phyloP scores from a whole-genome alignment of 2,329 filamentous ascomycete species.

The Trichophyton schoenleinii region DNA sequence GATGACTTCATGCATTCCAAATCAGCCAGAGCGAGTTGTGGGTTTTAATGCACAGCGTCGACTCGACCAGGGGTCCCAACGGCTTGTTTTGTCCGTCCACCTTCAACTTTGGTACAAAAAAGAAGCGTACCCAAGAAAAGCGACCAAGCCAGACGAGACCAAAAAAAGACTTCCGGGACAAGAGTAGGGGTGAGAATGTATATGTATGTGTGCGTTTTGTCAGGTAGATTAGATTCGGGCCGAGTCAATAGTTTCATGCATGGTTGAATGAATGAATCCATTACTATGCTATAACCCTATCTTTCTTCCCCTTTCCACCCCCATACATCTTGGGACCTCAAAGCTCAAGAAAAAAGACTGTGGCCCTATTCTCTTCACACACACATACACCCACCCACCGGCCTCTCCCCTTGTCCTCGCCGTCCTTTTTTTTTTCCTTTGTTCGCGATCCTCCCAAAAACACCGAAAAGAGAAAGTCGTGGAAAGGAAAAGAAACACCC shows the following conservation, averaged over 20 bases:
- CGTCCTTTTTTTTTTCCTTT: too few species aligned
- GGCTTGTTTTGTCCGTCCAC: neutral
- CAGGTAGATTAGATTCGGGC: neutral
- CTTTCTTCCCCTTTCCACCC: neutral
- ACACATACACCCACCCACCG: too few species aligned
- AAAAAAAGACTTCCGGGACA: neutral
- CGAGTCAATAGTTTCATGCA: slow-evolving; percentile 5
- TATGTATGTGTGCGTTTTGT: too few species aligned
- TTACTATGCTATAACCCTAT: neutral
- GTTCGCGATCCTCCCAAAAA: neutral
- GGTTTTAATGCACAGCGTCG: neutral
- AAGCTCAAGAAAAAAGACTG: neutral
- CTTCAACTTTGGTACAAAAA: neutral
- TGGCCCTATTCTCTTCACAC: too few species aligned
- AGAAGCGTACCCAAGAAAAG: neutral
- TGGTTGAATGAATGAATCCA: neutral
- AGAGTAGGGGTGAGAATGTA: neutral
- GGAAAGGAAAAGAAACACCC: neutral
- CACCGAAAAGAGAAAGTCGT: neutral
- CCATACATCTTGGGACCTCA: neutral
- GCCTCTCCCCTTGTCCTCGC: neutral
- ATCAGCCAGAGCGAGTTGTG: neutral
- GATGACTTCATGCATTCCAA: slow-evolving; percentile 4
- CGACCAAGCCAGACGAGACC: too few species aligned
- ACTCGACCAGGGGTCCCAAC: neutral